These are phyloP conservation scores for Persicaria maculosa DNA, from an alignment of 148 eudicot species.

Conservation along the genomic window DNA sequence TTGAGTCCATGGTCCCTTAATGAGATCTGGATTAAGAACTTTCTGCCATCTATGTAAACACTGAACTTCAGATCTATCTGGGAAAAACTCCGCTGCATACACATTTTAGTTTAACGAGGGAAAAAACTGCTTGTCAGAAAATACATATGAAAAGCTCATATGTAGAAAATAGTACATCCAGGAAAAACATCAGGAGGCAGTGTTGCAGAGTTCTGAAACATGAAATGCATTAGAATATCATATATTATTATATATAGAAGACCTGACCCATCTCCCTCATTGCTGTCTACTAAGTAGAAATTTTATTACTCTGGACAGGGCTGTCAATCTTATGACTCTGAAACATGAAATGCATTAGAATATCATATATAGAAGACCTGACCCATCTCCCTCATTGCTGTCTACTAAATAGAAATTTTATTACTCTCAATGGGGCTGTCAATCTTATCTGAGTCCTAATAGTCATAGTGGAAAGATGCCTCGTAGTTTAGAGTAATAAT, in stretches of 20 bases:
- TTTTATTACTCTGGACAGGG: background rate
- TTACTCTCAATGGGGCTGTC: background rate
- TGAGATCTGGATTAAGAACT: slow-evolving; percentile 74
- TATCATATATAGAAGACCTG: background rate
- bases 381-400: background rate
- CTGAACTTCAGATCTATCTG: slow-evolving; percentile 76
- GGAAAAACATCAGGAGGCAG: background rate
- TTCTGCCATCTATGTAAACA: slow-evolving; percentile 85
- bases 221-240: background rate
- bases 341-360: background rate
- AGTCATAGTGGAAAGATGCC: background rate
- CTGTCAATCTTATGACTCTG: background rate
- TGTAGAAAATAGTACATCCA: background rate
- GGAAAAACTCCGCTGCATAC: slow-evolving; percentile 63
- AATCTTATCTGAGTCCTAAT: background rate
- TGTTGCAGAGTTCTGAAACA: background rate
- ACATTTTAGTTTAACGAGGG: slow-evolving; percentile 11
- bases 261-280: background rate
- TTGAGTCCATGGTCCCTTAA: slow-evolving; percentile 77
- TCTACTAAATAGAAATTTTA: background rate
- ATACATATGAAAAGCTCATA: slow-evolving; percentile 1
- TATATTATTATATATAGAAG: background rate
- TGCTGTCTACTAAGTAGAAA: background rate
- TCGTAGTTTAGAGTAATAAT: background rate
- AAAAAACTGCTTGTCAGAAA: background rate